These are phyloP conservation scores for Euphorbia tirucalli DNA, from an alignment of 345 rosid species.

Conservation along the genomic window DNA sequence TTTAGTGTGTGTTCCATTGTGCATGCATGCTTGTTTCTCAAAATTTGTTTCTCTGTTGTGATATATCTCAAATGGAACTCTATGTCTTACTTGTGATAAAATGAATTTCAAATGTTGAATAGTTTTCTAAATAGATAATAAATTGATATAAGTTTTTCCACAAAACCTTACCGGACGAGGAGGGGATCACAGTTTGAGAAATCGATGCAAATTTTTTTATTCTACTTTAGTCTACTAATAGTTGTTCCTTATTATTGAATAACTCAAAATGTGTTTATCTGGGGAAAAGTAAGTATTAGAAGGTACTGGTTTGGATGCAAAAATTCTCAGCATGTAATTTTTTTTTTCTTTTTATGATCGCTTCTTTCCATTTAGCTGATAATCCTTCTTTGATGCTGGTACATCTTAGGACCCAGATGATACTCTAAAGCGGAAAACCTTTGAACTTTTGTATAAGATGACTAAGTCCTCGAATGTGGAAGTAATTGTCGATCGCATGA, in stretches of 20 bases:
- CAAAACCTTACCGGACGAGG: not conserved
- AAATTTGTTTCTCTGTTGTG: not conserved
- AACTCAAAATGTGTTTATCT: not conserved
- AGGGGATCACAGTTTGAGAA: not conserved
- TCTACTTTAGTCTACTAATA: not conserved
- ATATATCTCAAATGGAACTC: not conserved
- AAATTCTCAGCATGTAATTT: not conserved
- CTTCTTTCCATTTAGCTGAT: slow-evolving; percentile 9
- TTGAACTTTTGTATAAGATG: slow-evolving; percentile 92
- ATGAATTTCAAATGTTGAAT: not conserved
- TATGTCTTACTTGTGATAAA: not conserved
- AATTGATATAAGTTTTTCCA: not conserved
- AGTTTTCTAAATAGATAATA: not conserved
- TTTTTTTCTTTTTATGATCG: not conserved
- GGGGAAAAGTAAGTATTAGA: not conserved
- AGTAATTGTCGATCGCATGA: slow-evolving; percentile 97
- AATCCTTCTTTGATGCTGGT: slow-evolving; percentile 6
- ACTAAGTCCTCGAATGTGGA: slow-evolving; percentile 96
- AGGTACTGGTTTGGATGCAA: not conserved
- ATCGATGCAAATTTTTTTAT: not conserved
- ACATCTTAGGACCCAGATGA: slow-evolving; percentile 91
- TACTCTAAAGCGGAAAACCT: slow-evolving; percentile 91
- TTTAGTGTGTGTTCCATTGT: not conserved
- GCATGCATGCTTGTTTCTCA: not conserved
- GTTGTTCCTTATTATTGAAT: not conserved